Base-by-base conservation (phyloP, 2,329 filamentous ascomycete genomes). In the Fusarium napiforme region DNA sequence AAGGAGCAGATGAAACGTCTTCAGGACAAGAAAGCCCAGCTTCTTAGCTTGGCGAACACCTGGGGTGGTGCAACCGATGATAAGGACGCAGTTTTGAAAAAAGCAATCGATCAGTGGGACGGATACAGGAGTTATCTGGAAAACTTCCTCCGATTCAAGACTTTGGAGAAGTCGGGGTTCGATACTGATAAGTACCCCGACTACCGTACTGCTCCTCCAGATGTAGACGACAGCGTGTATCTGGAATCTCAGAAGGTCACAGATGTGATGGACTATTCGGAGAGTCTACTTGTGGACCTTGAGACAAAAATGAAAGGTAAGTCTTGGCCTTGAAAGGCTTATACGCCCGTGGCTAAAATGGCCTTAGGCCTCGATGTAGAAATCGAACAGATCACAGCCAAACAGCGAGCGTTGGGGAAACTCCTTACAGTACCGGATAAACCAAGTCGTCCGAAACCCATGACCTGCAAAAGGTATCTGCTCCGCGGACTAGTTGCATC, bases 401-500 rank as follows among this genome's bases (percentile, higher is more conserved):
- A 81, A 58, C 81, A 84, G 46, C 77, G 82, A 46, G 81, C 81
- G n/a, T 71, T 85, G 11, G 81, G 83, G 28, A 78, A 63, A 40
- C 78, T 85, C n/a, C 76, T 85, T 19, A 84, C 84, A 6, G 75
- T 79, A 10, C 83, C 83, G 3, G 73, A 83, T 58, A 83, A 84
- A 67, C 69, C 75, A 43, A 80, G 79, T 23, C 79, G 83, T 9
- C 76, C 80, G 21, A 77, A 75, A 34, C 82, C 83, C 16, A 82
- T 85, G 79, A 78, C 74, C 6, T 84, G 83, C 77, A 84, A 86
- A 57, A 84, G 82, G 63, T 89, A 87, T 64, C 79, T 83, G 4
- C 83, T 90, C 8, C 85, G 87, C 40, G 88, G 88, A 32, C 83
- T 90, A 28, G 86, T 84, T 19, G 85, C 85, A 18, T 82, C 82